Base-by-base conservation (phyloP, 805 yeast genomes). In the Spathaspora boniae region DNA sequence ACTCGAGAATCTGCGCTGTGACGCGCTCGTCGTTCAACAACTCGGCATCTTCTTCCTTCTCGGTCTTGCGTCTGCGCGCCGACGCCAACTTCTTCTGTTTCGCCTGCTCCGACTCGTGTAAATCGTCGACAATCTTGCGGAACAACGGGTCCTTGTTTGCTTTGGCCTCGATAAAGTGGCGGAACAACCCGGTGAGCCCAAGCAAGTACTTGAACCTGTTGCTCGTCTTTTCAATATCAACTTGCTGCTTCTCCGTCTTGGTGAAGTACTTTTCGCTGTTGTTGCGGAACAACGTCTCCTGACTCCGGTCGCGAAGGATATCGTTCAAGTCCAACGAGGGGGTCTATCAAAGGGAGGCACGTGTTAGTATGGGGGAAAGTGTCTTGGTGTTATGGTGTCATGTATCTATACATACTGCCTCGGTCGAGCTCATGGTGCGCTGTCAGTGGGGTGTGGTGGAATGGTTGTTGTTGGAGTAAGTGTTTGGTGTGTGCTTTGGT, bases 41-140 rank as follows among this genome's bases (percentile, higher is more conserved):
- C 49, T 82, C 87, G 1, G 78, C 86, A 53, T 84, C 89, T 53
- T 83, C 93, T 53, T 83, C 89, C 51, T 78, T 75, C 47, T 82
- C 89, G 3, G 86, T 80, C 49, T 80, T 80, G 41, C 88, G 68
- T 51, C 84, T 68, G 48, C 83, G 68, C 5, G 33, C 42, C 16
- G 43, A 22, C 17, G 17, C 37, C 4, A 24, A 9, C 4, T 34
- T 38, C 16, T 26, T 31, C 3, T 42, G 31, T 22, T 41, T 36
- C 2, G 32, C 18, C 12, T 20, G 26, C 15, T 46, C 68, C 41
- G 36, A 22, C 38, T 31, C 33, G 26, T 45, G 58, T 26, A 74
- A 51, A 32, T 62, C 48, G 21, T 74, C 67, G 33, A 80, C 57
- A 9, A 80, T 82, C 41, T 69, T 55, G 29, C 66, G 62, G 47